Conservation (phyloP, 495 filamentous ascomycete genomes). For the Evernia prunastri region DNA sequence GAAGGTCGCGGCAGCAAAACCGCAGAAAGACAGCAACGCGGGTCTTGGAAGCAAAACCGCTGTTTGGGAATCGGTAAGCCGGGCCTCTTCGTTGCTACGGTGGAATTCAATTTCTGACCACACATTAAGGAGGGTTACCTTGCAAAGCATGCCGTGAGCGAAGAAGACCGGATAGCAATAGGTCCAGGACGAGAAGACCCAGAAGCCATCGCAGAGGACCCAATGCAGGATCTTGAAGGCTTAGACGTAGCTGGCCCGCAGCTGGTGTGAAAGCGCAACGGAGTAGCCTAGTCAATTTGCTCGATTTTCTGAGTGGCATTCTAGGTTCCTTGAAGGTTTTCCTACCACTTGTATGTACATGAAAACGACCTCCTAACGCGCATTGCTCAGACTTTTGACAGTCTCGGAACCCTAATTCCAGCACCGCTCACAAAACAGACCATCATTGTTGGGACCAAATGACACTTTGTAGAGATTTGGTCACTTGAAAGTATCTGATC, state of each 20-base stretch:
- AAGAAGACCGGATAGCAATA: slow-evolving; percentile 69
- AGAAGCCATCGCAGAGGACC: slow-evolving; percentile 60
- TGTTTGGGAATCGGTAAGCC: slow-evolving; percentile 90
- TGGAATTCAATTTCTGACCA: slow-evolving; percentile 5
- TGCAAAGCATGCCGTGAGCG: slow-evolving; percentile 80
- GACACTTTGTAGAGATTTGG: not conserved
- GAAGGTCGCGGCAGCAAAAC: slow-evolving; percentile 85
- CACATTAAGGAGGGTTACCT: slow-evolving; percentile 77
- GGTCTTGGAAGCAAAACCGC: slow-evolving; percentile 91
- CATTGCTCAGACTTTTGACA: not conserved
- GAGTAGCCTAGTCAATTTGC: not conserved
- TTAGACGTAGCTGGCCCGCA: slow-evolving; percentile 91
- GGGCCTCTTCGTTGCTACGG: slow-evolving; percentile 1
- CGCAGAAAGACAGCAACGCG: slow-evolving; percentile 81
- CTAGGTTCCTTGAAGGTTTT: not conserved
- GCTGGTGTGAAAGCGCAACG: slow-evolving; percentile 48
- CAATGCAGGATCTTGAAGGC: slow-evolving; percentile 92
- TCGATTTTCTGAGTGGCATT: not conserved
- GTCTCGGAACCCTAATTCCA: not conserved
- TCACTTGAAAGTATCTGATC: slow-evolving; percentile 30
- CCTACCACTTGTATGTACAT: slow-evolving; percentile 13
- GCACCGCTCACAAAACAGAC: not conserved
- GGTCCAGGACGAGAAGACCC: slow-evolving; percentile 49
- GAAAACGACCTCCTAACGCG: not conserved
- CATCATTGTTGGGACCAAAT: too few species aligned